phyloP scores from a whole-genome alignment of 139 green algal species.

The Deuterostichococcus epilithicus region DNA sequence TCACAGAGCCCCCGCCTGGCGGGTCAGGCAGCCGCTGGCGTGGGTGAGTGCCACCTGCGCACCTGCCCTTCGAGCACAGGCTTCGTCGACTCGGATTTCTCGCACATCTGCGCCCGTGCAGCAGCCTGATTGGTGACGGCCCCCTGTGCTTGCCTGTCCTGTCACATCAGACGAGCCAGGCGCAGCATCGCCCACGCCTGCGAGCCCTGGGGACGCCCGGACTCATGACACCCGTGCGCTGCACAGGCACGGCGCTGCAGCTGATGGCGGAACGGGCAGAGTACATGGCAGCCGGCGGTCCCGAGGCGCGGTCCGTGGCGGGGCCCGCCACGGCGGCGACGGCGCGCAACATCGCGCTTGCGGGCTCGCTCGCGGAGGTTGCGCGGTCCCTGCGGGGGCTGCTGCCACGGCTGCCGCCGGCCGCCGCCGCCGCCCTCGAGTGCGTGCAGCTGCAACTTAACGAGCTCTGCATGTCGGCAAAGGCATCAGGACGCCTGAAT shows the following conservation, averaged over 20 bases:
- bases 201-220: too few relatives aligned
- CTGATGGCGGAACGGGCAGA: constrained; percentile 55
- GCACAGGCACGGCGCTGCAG: constrained; percentile 20
- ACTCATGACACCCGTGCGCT: too few relatives aligned
- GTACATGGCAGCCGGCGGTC: constrained; percentile 66
- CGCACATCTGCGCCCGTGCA: too few relatives aligned
- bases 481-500: too few relatives aligned
- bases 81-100: too few relatives aligned
- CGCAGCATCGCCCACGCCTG: too few relatives aligned
- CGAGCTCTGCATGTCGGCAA: too few relatives aligned
- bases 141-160: too few relatives aligned
- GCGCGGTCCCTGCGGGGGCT: constrained; percentile 52
- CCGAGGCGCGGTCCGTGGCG: constrained; percentile 54
- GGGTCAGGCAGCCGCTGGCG: constrained; percentile 28
- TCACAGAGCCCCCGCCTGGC: constrained; percentile 50
- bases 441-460: constrained; percentile 21
- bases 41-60: too few relatives aligned
- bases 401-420: constrained; percentile 38
- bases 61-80: constrained; percentile 7
- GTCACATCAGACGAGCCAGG: too few relatives aligned
- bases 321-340: constrained; percentile 52
- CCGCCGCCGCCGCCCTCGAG: constrained; percentile 46
- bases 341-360: constrained; percentile 80
- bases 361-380: constrained; percentile 77
- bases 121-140: too few relatives aligned